Percentiles rank a stretch among this genome's conserved stretches.
phyloP scores from a whole-genome alignment of 1,284 basidiomycete species.

The Pseudozyma sp. region DNA sequence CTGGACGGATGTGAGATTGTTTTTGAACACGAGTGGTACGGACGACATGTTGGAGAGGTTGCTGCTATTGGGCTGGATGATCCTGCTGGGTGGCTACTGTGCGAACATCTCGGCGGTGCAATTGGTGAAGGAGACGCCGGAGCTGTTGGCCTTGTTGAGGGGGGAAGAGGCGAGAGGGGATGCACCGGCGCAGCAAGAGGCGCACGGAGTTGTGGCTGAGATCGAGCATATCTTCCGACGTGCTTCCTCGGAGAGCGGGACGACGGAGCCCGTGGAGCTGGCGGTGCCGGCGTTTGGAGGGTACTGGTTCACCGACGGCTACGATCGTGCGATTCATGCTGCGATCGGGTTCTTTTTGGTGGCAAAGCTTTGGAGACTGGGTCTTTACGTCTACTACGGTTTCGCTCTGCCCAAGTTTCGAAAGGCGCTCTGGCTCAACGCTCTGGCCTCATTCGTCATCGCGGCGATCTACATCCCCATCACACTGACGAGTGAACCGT shows the following conservation, averaged over 20 bases:
- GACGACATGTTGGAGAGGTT: slow-evolving; percentile 66
- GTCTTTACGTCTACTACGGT: slow-evolving; percentile 60
- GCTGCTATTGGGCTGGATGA: slow-evolving; percentile 64
- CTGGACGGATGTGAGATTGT: slow-evolving; percentile 63
- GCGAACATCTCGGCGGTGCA: slow-evolving; percentile 60
- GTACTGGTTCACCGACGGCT: slow-evolving; percentile 60
- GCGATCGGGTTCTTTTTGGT: slow-evolving; percentile 64
- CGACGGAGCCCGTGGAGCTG: slow-evolving; percentile 6
- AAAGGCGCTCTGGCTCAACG: slow-evolving; percentile 58
- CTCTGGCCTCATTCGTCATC: slow-evolving; percentile 41
- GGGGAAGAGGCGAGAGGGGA: slow-evolving; percentile 15
- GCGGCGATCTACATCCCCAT: slow-evolving; percentile 61
- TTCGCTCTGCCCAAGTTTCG: slow-evolving; percentile 61
- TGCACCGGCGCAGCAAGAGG: slow-evolving; percentile 14
- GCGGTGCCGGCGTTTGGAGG: slow-evolving; percentile 29
- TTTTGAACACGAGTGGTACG: slow-evolving; percentile 64
- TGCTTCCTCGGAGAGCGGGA: not conserved
- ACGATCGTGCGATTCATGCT: slow-evolving; percentile 42
- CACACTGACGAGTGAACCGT: slow-evolving; percentile 32
- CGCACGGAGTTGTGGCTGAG: slow-evolving; percentile 14
- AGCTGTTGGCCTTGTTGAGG: slow-evolving; percentile 23
- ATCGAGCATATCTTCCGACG: slow-evolving; percentile 28
- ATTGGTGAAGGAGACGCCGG: slow-evolving; percentile 38
- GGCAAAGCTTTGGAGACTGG: slow-evolving; percentile 53
- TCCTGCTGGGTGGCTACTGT: slow-evolving; percentile 64